Percentiles rank a stretch among this genome's conserved stretches.
Conservation (phyloP, 495 filamentous ascomycete genomes). For the Neurospora sp. region DNA sequence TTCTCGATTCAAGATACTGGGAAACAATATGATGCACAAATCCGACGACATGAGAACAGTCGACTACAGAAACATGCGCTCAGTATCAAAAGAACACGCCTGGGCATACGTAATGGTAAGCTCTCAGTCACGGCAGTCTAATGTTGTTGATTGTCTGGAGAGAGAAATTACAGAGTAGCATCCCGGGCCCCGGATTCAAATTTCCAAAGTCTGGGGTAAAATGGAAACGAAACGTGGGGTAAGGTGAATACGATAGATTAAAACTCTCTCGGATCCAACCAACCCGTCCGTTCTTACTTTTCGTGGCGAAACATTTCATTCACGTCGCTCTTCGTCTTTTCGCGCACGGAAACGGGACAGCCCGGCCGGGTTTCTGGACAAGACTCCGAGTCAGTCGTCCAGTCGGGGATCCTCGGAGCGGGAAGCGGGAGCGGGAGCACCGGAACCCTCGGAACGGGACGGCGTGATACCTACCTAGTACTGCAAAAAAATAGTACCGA, state of each 20-base stretch:
- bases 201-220: not conserved
- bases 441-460: not conserved
- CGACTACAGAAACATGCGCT: not conserved
- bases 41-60: not conserved
- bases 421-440: not conserved
- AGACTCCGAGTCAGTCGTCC: not conserved
- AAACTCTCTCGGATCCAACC: not conserved
- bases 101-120: not conserved
- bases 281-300: not conserved
- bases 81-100: not conserved
- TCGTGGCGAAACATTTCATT: not conserved
- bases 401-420: not conserved
- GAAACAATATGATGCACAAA: not conserved
- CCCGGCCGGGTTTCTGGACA: not conserved
- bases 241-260: not conserved
- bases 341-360: not conserved
- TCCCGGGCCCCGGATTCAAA: not conserved
- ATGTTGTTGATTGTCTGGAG: not conserved
- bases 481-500: not conserved
- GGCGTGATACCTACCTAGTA: not conserved
- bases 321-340: not conserved
- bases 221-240: not conserved
- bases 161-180: constrained; percentile 9
- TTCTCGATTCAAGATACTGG: not conserved
- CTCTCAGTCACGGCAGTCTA: not conserved